Evolutionary conservation across 345 rosid species (phyloP).

Genomic region (Boechera divaricarpa): DNA sequence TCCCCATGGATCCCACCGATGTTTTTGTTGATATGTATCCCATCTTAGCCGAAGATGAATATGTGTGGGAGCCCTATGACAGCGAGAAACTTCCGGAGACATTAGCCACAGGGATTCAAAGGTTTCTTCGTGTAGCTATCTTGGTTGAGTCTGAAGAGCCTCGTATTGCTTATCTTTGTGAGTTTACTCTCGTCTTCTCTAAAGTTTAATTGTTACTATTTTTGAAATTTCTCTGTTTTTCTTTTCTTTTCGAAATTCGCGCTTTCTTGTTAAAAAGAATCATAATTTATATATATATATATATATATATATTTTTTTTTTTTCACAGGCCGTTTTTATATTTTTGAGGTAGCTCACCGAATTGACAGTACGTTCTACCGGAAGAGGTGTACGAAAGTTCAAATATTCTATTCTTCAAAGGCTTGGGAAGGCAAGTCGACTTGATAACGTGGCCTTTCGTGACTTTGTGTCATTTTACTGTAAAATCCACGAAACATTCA

Average conservation of each 20-base stretch:
- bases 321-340: conserved; percentile 78
- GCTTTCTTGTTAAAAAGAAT: not conserved
- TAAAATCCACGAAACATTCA: too few relatives aligned
- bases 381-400: conserved; percentile 83
- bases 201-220: not conserved
- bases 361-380: conserved; percentile 64
- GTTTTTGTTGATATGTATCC: conserved; percentile 23
- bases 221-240: not conserved
- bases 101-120: conserved; percentile 67
- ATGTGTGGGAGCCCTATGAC: conserved; percentile 65
- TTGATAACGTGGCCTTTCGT: too few relatives aligned
- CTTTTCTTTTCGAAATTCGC: not conserved
- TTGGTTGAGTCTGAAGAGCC: conserved; percentile 66
- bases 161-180: conserved; percentile 84
- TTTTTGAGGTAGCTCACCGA: conserved; percentile 70
- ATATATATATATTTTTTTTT: not conserved
- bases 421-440: conserved; percentile 61
- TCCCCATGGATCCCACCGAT: conserved; percentile 13
- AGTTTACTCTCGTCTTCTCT: conserved; percentile 10
- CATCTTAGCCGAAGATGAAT: not conserved
- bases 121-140: conserved; percentile 84
- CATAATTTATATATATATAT: too few relatives aligned
- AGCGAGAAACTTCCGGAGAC: conserved; percentile 84
- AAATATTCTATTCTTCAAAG: conserved; percentile 80
- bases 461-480: too few relatives aligned